Percentiles rank a stretch among this genome's conserved stretches.
Conservation (phyloP, 1,284 basidiomycete genomes). For the Marasmius tenuissimus region DNA sequence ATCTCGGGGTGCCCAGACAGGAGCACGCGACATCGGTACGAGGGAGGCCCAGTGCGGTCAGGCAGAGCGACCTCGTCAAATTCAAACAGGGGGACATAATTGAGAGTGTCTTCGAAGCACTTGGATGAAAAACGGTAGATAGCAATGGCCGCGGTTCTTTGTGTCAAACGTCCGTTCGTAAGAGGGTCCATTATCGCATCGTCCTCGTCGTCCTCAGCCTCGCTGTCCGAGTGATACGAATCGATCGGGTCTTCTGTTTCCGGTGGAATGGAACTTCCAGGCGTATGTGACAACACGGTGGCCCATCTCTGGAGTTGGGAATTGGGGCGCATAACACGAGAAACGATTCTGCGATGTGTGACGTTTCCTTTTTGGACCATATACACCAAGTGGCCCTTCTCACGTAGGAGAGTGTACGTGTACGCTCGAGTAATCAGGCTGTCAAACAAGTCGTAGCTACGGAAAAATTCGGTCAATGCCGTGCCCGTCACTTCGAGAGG, state of each 20-base stretch:
- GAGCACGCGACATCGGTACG: slow-evolving; percentile 43
- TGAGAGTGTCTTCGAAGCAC: slow-evolving; percentile 9
- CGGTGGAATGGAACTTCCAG: slow-evolving; percentile 46
- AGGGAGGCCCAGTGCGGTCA: slow-evolving; percentile 25
- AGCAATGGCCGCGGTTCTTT: slow-evolving; percentile 51
- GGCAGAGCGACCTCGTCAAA: slow-evolving; percentile 25
- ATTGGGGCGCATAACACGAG: slow-evolving; percentile 30
- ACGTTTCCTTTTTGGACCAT: slow-evolving; percentile 62
- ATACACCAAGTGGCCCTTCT: slow-evolving; percentile 55
- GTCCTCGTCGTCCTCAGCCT: slow-evolving; percentile 37
- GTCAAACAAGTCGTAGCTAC: slow-evolving; percentile 62
- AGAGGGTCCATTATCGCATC: slow-evolving; percentile 52
- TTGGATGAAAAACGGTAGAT: slow-evolving; percentile 47
- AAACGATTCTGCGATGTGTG: slow-evolving; percentile 50
- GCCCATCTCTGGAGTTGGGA: slow-evolving; percentile 46
- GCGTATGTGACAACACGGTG: slow-evolving; percentile 35
- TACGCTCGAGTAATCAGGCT: slow-evolving; percentile 60
- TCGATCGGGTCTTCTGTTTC: slow-evolving; percentile 36
- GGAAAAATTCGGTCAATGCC: slow-evolving; percentile 10
- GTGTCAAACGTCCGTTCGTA: slow-evolving; percentile 55
- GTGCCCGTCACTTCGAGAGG: neutral
- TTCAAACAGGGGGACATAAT: slow-evolving; percentile 40
- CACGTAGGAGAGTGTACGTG: slow-evolving; percentile 43
- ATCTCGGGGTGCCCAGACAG: slow-evolving; percentile 44
- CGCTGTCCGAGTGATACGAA: slow-evolving; percentile 47